Conservation (phyloP, 2,329 filamentous ascomycete species). For the Fusarium luffae region DNA sequence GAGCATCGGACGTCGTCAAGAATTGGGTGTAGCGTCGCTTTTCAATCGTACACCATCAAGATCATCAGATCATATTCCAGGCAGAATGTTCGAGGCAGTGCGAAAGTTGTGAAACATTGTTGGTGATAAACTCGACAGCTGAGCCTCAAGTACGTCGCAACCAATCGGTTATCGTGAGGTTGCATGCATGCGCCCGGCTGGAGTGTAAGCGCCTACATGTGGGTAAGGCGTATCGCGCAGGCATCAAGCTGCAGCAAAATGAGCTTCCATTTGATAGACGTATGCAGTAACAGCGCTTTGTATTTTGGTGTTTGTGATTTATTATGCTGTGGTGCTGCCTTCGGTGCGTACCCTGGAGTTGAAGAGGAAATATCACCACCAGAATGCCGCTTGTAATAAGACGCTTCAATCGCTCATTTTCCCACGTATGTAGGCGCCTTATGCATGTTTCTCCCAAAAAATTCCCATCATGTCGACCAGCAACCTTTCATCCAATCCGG, state of each 20-base stretch:
- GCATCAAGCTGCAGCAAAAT: background rate
- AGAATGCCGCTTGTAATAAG: background rate
- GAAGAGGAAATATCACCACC: background rate
- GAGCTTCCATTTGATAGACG: background rate
- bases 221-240: background rate
- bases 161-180: background rate
- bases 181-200: background rate
- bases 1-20: too few relatives aligned
- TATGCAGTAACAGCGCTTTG: background rate
- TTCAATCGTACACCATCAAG: background rate
- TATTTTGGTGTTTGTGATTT: background rate
- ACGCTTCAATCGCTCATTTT: background rate
- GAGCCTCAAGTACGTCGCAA: background rate
- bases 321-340: background rate
- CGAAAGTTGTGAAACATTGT: background rate
- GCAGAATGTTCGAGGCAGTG: background rate
- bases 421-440: background rate
- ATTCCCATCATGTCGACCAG: too few relatives aligned
- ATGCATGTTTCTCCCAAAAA: background rate
- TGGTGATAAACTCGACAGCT: background rate
- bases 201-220: background rate
- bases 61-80: background rate
- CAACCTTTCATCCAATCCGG: fast-evolving
- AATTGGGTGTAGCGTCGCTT: background rate
- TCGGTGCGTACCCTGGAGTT: background rate